A percentile compares a stretch with the other conserved stretches of the same genome.
Evolutionary conservation across 345 rosid species (phyloP).

Genomic region (Eucalyptus sp.): DNA sequence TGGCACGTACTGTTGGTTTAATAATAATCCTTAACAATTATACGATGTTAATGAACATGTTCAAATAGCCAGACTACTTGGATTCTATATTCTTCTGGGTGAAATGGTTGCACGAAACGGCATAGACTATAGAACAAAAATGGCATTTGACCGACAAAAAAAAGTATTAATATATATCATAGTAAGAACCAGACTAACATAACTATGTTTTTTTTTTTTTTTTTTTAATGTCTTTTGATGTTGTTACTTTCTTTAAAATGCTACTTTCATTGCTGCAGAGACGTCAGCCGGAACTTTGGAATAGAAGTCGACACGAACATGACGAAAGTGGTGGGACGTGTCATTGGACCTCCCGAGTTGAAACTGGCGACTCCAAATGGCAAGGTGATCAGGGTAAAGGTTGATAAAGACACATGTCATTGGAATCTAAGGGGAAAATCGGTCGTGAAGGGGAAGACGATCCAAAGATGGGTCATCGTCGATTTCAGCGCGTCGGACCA

Average conservation of each 20-base stretch:
- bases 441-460: constrained; percentile 45
- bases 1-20: not conserved
- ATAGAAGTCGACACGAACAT: constrained; percentile 42
- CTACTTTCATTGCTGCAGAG: constrained; percentile 20
- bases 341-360: constrained; percentile 58
- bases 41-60: not conserved
- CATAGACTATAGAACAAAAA: not conserved
- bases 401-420: constrained; percentile 48
- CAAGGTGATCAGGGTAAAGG: constrained; percentile 15
- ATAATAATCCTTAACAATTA: not conserved
- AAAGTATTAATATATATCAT: not conserved
- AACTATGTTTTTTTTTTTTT: not conserved
- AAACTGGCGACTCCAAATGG: constrained; percentile 34
- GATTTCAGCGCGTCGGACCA: constrained; percentile 47
- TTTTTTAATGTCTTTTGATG: too few species aligned
- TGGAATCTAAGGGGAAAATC: constrained; percentile 67
- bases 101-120: not conserved
- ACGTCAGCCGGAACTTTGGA: constrained; percentile 45
- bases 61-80: not conserved
- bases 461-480: constrained; percentile 64
- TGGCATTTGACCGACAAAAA: not conserved
- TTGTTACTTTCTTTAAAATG: not conserved
- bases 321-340: constrained; percentile 67
- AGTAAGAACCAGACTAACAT: not conserved
- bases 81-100: not conserved